Evolutionary conservation across 1,284 basidiomycete genomes (phyloP), one percentile per base, ranked within the genome.

Genomic region (Ceratobasidium sp.): DNA sequence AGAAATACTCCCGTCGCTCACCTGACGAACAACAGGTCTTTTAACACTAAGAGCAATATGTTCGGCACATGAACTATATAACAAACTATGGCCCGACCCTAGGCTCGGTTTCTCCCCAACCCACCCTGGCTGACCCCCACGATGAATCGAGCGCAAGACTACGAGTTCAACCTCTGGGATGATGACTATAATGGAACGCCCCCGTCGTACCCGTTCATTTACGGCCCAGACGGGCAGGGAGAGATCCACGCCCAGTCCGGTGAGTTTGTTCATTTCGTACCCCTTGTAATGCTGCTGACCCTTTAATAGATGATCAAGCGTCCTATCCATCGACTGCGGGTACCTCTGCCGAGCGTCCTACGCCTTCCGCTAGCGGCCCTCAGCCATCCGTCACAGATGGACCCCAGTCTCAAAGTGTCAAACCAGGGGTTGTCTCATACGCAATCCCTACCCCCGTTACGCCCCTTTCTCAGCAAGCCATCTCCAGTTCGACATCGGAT

Each of bases 371-470:
- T 43, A 29, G 37, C 34, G 31, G 4, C 1, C 29, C 54, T 6
- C 34, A n/a, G 37, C 22, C 48, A 37, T 56, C 39, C 8, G 65
- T 37, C 37, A 39, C 51, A n/a, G 29, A 29, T 43, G 22, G 24
- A 24, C 13, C 29, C 65, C 54, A 58, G n/a, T n/a, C 27, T 39
- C 49, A 31, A 22, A 27, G 14, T 16, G 41, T 8, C 48, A 4
- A 48, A 29, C 61, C 24, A 48, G 65, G 65, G 13, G 65, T 68
- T 24, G 65, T 68, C 11, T 68, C 65, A 27, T 68, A 68, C 24
- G 65, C 65, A n/a, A 43, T 68, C 16, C 65, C 65, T 2, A 68
- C 65, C 16, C 7, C 39, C 8, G 53, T 54, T 34, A 58, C 51
- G 4, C 31, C 65, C 2, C 37, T 56, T 27, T 24, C 54, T 16